Percentiles rank a stretch among this genome's conserved stretches.
phyloP scores from a whole-genome alignment of 768 basidiomycete species.

The Termitomyces sp. region DNA sequence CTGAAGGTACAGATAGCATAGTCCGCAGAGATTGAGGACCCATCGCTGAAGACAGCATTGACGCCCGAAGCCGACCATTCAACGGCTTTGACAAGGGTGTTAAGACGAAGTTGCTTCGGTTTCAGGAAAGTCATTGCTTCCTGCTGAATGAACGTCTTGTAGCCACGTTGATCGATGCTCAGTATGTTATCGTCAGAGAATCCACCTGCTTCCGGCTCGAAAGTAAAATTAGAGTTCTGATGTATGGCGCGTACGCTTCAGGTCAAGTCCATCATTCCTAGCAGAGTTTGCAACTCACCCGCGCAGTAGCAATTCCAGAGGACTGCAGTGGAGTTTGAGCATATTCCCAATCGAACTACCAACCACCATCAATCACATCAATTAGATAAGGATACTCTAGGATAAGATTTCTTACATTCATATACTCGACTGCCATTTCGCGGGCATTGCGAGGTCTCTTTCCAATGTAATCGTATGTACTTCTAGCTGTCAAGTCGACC shows the following conservation, averaged over 20 bases:
- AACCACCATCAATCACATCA: too few species aligned
- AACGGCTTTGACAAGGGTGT: neutral
- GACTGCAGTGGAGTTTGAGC: neutral
- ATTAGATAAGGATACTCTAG: too few species aligned
- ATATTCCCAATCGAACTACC: neutral
- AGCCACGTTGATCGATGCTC: neutral
- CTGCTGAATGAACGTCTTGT: neutral
- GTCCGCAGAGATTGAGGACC: neutral
- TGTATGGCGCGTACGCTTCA: too few species aligned
- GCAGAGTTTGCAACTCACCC: neutral
- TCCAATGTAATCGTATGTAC: constrained; percentile 48
- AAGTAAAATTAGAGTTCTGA: neutral
- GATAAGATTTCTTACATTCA: too few species aligned
- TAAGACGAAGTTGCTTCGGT: neutral
- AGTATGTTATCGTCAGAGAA: neutral
- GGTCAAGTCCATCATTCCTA: too few species aligned
- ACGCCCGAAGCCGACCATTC: neutral
- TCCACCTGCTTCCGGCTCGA: neutral
- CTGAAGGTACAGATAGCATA: neutral
- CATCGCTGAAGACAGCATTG: neutral
- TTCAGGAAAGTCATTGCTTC: neutral
- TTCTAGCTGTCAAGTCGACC: constrained; percentile 48
- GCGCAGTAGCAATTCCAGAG: neutral
- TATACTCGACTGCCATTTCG: constrained; percentile 39
- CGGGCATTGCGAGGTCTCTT: constrained; percentile 37